Evolutionary conservation across 495 filamentous ascomycete species (phyloP).

Genomic region (Recurvomyces mirabilis): DNA sequence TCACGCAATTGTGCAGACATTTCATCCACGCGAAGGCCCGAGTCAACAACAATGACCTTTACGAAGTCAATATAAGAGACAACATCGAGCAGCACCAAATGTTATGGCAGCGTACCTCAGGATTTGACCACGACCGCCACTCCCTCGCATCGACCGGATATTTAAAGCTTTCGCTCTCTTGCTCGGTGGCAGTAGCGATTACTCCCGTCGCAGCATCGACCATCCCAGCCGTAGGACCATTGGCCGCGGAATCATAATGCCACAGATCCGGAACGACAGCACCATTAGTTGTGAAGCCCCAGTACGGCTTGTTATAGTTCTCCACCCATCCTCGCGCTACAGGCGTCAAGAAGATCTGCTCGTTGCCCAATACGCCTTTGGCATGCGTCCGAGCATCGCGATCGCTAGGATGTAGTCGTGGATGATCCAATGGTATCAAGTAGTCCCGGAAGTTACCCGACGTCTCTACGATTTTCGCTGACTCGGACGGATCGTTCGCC

Average conservation of each 20-base stretch:
- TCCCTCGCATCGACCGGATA: slow-evolving; percentile 59
- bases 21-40: slow-evolving; percentile 57
- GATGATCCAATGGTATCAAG: slow-evolving; percentile 19
- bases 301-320: slow-evolving; percentile 55
- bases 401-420: slow-evolving; percentile 19
- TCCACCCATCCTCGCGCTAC: slow-evolving; percentile 42
- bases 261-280: slow-evolving; percentile 16
- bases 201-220: slow-evolving; percentile 38
- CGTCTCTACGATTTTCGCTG: slow-evolving; percentile 13
- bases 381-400: slow-evolving; percentile 19
- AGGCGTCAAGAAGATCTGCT: slow-evolving; percentile 17
- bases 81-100: neutral
- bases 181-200: slow-evolving; percentile 34
- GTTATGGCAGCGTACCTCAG: slow-evolving; percentile 35
- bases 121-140: slow-evolving; percentile 68
- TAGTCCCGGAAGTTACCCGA: slow-evolving; percentile 21
- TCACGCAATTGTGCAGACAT: slow-evolving; percentile 33
- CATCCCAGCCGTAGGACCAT: slow-evolving; percentile 37
- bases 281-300: slow-evolving; percentile 61
- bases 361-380: slow-evolving; percentile 15
- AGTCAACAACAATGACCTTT: slow-evolving; percentile 30
- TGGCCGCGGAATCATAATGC: slow-evolving; percentile 10
- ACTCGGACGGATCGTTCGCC: slow-evolving; percentile 8
- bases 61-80: neutral
- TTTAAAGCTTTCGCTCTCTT: slow-evolving; percentile 37